Evolutionary conservation across 2,329 filamentous ascomycete species (phyloP), one percentile per base, ranked within the genome.

Genomic region (Aspergillus bombycis): DNA sequence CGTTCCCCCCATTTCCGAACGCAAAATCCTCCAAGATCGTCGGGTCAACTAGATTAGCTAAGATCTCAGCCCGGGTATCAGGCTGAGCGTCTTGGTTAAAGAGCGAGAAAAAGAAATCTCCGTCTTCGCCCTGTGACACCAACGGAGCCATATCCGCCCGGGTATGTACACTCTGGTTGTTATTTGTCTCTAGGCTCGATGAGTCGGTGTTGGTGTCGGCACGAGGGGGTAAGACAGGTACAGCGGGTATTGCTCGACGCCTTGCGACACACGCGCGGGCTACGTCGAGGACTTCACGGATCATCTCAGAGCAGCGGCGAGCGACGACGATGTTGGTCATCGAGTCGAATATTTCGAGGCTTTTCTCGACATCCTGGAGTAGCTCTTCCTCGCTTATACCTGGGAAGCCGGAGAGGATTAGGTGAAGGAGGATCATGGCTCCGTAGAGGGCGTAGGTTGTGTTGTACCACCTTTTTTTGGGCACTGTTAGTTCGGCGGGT

Each of bases 381-480:
- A 74, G 66, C 12, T 71, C 68, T 7, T 69, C 63, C 28, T 66
- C 65, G 41, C 63, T 62, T 12, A 70, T 64, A 2, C 57, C 57
- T 16, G 65, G 67, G 34, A 68, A 64, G 28, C 67, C 63, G 5
- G 67, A 68, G 43, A 75, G 65, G 10, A 75, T 57, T n/a, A 72
- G 62, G 52, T 75, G 69, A 9, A 76, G 70, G 26, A 76, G 65
- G 32, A 76, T 75, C 72, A 75, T 76, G 59, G 68, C 69, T 7
- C 72, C 73, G 60, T 76, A 74, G n/a, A 76, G 64, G 9, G 72
- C 69, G 58, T 75, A 76, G 19, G 74, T 75, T 45, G 73, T 73
- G 36, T 73, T 74, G 53, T 76, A 75, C 74, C 74, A 76, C 69
- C 69, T 69, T 63, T 36, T 23, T 8, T 57, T 36, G 2, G 38